phyloP scores from a whole-genome alignment of 163 green algal genomes.

The Scenedesmus sp. region DNA sequence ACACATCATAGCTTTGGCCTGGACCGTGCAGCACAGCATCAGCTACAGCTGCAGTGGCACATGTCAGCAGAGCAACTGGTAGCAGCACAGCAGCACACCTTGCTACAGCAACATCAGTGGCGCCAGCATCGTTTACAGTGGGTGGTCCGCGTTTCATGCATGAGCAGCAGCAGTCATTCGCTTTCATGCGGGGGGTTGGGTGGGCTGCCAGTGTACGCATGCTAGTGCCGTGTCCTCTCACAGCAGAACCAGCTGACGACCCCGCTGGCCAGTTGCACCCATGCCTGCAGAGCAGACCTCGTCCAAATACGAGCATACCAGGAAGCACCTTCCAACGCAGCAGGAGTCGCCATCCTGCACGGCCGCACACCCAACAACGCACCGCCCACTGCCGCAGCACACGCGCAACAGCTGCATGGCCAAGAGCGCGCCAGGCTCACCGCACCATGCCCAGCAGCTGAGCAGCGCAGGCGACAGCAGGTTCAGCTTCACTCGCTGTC shows the following conservation, averaged over 20 bases:
- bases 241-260: no score
- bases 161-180: no score
- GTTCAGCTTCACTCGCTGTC: conserved; percentile 42
- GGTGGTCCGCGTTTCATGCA: no score
- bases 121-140: not conserved
- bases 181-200: no score
- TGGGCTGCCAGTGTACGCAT: no score
- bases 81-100: not conserved
- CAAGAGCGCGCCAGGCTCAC: not conserved
- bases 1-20: not conserved
- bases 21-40: not conserved
- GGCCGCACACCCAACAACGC: not conserved
- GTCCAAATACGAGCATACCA: not conserved
- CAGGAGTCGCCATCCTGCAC: not conserved
- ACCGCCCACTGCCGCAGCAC: not conserved
- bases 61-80: not conserved
- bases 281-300: not conserved
- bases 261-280: no score
- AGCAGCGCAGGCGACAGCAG: not conserved
- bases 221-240: no score
- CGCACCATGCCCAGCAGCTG: not conserved
- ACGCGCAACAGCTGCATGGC: not conserved
- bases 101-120: not conserved
- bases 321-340: not conserved
- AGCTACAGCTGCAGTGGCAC: not conserved